A percentile compares a stretch with the other conserved stretches of the same genome.
phyloP scores from a whole-genome alignment of 2,329 filamentous ascomycete genomes.

The Apiospora kogelbergensis region DNA sequence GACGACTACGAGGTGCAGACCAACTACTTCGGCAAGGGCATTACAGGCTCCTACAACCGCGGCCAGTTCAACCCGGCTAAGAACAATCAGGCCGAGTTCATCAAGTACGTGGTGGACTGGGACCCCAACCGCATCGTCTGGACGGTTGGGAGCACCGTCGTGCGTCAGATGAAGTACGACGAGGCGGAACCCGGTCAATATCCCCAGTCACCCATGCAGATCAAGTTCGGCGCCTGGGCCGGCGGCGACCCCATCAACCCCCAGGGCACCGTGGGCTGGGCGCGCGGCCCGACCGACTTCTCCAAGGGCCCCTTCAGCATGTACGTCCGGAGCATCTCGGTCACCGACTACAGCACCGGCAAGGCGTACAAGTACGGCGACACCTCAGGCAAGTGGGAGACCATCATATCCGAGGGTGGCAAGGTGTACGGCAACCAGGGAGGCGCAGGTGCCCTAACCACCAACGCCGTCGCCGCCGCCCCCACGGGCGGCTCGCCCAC shows the following conservation, averaged over 20 bases:
- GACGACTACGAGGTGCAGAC: conserved; percentile 78
- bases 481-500: conserved; percentile 62
- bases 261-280: conserved; percentile 85
- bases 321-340: conserved; percentile 71
- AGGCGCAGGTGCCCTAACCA: conserved; percentile 49
- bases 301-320: conserved; percentile 81
- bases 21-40: conserved; percentile 96
- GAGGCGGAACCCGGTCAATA: conserved; percentile 75
- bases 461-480: conserved; percentile 61
- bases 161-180: conserved; percentile 71
- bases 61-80: conserved; percentile 73
- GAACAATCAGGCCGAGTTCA: conserved; percentile 72
- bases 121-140: conserved; percentile 81
- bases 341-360: conserved; percentile 93
- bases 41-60: conserved; percentile 82
- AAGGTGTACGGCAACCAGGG: conserved; percentile 68
- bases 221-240: conserved; percentile 91
- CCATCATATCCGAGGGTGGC: conserved; percentile 80
- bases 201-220: conserved; percentile 92
- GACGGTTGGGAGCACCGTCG: conserved; percentile 75
- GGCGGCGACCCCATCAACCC: conserved; percentile 83
- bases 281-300: conserved; percentile 83
- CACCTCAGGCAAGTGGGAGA: conserved; percentile 74
- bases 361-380: conserved; percentile 81
- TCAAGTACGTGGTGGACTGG: conserved; percentile 93